Evolutionary conservation across 768 basidiomycete genomes (phyloP), one percentile per base, ranked within the genome.

Genomic region (Termitomyces sp.): DNA sequence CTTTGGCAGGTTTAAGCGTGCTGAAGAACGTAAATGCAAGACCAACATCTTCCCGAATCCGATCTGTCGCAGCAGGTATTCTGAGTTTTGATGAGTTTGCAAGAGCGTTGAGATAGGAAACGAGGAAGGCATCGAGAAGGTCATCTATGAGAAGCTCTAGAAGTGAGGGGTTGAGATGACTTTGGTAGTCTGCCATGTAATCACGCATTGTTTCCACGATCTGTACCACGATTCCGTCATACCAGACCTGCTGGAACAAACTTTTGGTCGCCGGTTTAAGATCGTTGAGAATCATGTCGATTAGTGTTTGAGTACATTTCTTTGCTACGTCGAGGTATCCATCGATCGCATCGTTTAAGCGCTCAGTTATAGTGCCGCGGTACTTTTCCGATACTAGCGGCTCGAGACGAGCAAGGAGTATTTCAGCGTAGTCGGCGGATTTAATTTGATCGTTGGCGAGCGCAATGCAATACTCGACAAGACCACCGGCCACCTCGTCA

Each of bases 291-390:
- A 98, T 87, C 65, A 96, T 85, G 64, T 92, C 90, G 66, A 99
- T 94, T 57, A 99, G 83, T 0, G 90, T 89, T 65, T 96, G 91
- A 22, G 90, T 94, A 77, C 95, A 98, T 69, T 92, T 92, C 78
- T 98, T 98, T 53, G 95, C 95, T 39, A 98, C 93, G 71, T 99
- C 97, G 61, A 98, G 83, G 71, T 95, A 98, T 3, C 97, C 97
- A 68, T 99, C 96, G 63, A 98, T 98, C 34, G 95, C 94, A 61
- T 96, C 90, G 75, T 97, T 98, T 52, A 98, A 77, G 44, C 86
- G 82, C 65, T 94, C 92, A 63, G 83, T 86, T 65, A 98, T 96
- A 5, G 83, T 78, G 14, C 75, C 79, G 44, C 88, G 79, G 71
- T 98, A 98, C 74, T 98, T 98, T 67, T 90, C 88, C 9, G 90